Conservation (phyloP, 768 basidiomycete species). For the Mycena haematopus region DNA sequence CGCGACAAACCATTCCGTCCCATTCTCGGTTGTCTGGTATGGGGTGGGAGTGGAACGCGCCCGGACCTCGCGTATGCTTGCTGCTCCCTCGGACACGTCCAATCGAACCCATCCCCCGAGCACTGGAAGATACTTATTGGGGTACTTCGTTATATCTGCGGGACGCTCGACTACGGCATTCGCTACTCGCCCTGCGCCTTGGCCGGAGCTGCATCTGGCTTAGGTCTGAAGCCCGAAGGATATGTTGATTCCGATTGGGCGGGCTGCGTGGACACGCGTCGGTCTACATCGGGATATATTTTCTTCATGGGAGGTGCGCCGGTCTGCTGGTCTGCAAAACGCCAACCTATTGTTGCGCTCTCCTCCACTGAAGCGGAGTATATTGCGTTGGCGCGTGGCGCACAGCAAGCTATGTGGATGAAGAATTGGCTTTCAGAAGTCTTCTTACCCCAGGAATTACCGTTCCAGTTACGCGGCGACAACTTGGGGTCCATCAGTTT, state of each 20-base stretch:
- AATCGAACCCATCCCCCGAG: neutral
- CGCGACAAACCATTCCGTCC: neutral
- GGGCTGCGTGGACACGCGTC: neutral
- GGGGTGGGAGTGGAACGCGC: neutral
- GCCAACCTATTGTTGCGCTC: neutral
- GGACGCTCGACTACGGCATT: neutral
- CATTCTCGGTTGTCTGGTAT: neutral
- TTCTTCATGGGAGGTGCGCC: neutral
- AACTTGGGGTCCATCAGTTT: neutral
- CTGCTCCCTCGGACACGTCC: neutral
- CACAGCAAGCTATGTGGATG: no score
- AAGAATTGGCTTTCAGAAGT: neutral
- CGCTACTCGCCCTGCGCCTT: neutral
- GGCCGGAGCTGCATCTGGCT: neutral
- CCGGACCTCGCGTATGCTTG: neutral
- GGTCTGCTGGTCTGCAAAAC: neutral
- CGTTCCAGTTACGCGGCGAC: neutral
- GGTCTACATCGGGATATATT: neutral
- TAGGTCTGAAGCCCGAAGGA: neutral
- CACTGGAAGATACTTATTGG: neutral
- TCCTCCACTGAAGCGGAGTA: no score
- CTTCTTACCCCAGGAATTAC: neutral
- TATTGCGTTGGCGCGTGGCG: no score
- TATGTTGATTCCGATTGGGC: neutral
- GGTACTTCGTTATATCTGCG: neutral